phyloP scores from a whole-genome alignment of 768 basidiomycete species.

The Russula vinacea region DNA sequence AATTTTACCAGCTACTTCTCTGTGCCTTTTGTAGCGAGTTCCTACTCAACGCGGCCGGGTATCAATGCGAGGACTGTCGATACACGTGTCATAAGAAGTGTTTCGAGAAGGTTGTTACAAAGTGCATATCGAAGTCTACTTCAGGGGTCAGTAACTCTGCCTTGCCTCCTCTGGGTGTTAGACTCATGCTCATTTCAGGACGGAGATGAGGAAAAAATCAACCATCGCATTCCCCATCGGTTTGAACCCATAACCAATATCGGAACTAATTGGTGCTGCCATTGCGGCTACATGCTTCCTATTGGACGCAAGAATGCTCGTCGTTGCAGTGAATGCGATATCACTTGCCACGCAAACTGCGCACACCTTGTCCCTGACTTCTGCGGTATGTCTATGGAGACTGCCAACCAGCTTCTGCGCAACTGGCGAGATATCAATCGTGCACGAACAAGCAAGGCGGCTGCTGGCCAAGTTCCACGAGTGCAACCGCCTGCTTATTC shows the following conservation, averaged over 20 bases:
- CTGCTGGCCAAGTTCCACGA: slow-evolving; percentile 40
- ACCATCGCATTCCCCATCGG: slow-evolving; percentile 97
- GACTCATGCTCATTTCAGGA: slow-evolving; percentile 50
- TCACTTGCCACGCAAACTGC: slow-evolving; percentile 97
- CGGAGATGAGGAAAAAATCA: slow-evolving; percentile 97
- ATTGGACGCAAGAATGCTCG: slow-evolving; percentile 95
- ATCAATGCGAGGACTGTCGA: slow-evolving; percentile 98
- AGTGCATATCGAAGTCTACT: slow-evolving; percentile 97
- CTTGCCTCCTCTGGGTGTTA: slow-evolving; percentile 2
- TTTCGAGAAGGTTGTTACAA: slow-evolving; percentile 97
- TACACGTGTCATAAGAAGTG: slow-evolving; percentile 99
- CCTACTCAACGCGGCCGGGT: slow-evolving; percentile 94
- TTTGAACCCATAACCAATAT: slow-evolving; percentile 97
- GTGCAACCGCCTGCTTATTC: slow-evolving; percentile 38
- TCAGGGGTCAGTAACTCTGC: slow-evolving; percentile 68
- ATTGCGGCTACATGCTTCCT: slow-evolving; percentile 97
- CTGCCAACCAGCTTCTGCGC: slow-evolving; percentile 86
- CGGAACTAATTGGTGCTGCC: slow-evolving; percentile 99
- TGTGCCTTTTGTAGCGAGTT: slow-evolving; percentile 99
- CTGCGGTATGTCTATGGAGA: slow-evolving; percentile 99
- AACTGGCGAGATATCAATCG: slow-evolving; percentile 91
- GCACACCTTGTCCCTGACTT: slow-evolving; percentile 98
- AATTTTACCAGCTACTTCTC: slow-evolving; percentile 98
- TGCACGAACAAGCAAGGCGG: slow-evolving; percentile 49
- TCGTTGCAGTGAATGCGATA: slow-evolving; percentile 91